Evolutionary conservation across 2,329 filamentous ascomycete species (phyloP), one percentile per base, ranked within the genome.

Genomic region (Periconia macrospinosa): DNA sequence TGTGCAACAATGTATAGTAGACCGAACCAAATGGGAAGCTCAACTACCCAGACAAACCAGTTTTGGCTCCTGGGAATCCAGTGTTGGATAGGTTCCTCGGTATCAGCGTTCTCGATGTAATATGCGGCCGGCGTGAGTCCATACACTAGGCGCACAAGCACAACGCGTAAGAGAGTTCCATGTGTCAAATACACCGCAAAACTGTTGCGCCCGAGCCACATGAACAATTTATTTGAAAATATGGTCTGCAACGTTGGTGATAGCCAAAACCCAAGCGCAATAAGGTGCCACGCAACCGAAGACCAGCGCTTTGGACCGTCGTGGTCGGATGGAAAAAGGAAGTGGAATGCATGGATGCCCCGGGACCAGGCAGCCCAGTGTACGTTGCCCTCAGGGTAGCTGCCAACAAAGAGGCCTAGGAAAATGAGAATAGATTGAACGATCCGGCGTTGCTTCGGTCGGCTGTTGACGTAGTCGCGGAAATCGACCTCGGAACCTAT

Each of bases 151-250:
- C 81, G 81, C 40, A 76, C 76, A 19, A 80, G 75, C 1, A 81
- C 75, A 1, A 78, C 79, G 18, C 81, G 78, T 44, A 83, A 66
- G 15, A 83, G 74, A 0, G 80, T 82, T 45, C 81, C 81, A 63
- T 83, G 81, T 10, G 78, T 74, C 13, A 83, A 76, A 60, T 83
- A 83, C 5, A 83, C 80, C 20, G 81, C 80, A 54, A 83, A 83
- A 49, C 78, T 81, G 65, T 82, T 80, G 54, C 77, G 76, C n/a
- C 81, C 81, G 3, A 83, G 71, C 79, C 79, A 83, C 54, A 82
- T 77, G 35, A 83, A 77, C 2, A 79, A 58, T 27, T 75, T 74
- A 65, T 79, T 80, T 5, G 79, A 79, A 20, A 83, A 76, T 18
- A 81, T 72, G 23, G 74, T 73, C 58, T 82, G 80, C 8, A 81